Evolutionary conservation across 169 alveolate genomes (phyloP).

Genomic region (Sarcocystis neurona): DNA sequence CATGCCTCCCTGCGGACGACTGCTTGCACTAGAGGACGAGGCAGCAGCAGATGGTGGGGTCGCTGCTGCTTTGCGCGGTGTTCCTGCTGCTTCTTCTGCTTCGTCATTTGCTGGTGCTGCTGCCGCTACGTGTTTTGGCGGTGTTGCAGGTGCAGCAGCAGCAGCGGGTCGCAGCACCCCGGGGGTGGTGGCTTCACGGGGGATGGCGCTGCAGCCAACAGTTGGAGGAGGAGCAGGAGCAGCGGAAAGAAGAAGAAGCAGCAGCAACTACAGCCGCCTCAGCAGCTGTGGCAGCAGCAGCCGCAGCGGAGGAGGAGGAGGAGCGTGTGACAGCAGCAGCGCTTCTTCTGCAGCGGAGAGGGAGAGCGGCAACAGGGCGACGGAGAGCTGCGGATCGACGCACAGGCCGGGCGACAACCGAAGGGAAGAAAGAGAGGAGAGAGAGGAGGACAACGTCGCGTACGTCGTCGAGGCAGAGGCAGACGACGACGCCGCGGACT

Average conservation of each 20-base stretch:
- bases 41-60: no score
- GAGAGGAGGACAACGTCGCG: neutral
- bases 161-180: neutral
- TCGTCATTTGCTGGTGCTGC: no score
- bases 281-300: neutral
- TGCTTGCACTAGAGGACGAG: no score
- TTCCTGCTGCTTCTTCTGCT: no score
- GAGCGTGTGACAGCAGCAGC: neutral
- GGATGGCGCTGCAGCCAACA: neutral
- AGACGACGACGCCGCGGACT: neutral
- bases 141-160: no score
- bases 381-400: neutral
- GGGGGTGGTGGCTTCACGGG: neutral
- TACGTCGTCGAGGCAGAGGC: neutral
- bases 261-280: neutral
- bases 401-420: neutral
- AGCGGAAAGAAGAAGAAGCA: neutral
- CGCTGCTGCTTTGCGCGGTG: no score
- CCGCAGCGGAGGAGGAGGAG: neutral
- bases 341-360: neutral
- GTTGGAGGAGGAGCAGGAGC: neutral
- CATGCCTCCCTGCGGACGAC: no score
- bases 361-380: neutral
- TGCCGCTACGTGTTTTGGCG: no score
- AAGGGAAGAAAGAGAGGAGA: neutral